Base-by-base conservation (phyloP, 2,329 filamentous ascomycete genomes). In the Trichoderma semiorbis region DNA sequence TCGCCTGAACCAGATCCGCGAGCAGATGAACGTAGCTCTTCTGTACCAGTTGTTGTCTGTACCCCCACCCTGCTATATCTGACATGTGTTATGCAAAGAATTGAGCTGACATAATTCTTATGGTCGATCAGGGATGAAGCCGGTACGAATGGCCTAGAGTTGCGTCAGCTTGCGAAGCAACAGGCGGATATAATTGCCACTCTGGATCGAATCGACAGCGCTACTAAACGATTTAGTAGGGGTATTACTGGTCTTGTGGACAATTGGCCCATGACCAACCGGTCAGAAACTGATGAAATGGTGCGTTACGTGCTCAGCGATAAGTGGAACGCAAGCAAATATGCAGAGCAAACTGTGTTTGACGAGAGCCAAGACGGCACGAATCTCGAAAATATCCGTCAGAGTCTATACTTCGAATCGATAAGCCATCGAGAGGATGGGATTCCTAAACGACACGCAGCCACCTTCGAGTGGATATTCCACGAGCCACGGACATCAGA, bases 331-430 rank as follows among this genome's bases (percentile, higher is more conserved):
- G 1, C n/a, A 21, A 50, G 47, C 11, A 14, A 24, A 24, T 50
- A 50, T 24, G 47, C 47, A 24, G 1, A 50, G 47, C 10, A 14
- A 24, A 7, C 47, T 0, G 47, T 21, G 21, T 7, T 50, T 7
- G 11, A 24, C 11, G 3, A 50, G 47, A 1, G 0, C 2, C n/a
- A 7, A 0, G 47, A 50, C n/a, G 3, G 6, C 1, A n/a, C 3
- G 10, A 50, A 21, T 1, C 47, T 24, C 5, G 3, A 0, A 50
- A 50, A 21, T 24, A 2, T 50, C 5, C 7, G 10, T 6, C 47
- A 50, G n/a, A 50, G 47, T 50, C 21, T 50, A 1, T 3, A 7
- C 2, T 50, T 50, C 2, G n/a, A 50, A 5, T 50, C 21, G 0
- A 50, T 50, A 24, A 50, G n/a, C 47, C n/a, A 50, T 7, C 47